Base-by-base conservation (phyloP, 441 rosid species). In the Hura crepitans region DNA sequence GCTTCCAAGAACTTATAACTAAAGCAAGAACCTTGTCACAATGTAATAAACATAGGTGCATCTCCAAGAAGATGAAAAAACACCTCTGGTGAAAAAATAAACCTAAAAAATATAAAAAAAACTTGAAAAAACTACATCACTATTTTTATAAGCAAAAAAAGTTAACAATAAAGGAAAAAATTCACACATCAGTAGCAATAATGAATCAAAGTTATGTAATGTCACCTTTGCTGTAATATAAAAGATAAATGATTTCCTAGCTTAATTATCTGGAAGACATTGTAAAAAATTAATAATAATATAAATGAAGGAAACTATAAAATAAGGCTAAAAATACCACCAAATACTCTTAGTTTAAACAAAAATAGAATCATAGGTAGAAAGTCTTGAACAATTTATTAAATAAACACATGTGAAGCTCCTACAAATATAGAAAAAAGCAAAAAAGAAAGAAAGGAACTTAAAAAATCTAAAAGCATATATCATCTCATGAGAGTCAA, bases 171-270 rank as follows among this genome's bases (percentile, higher is more conserved):
- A 27, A 28, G 15, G 39, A 9, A 25, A 33, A 53, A 22, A 42
- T 71, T 18, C 17, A 75, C 57, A 49, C 25, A 56, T 15, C 4
- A 65, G 78, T 62, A 65, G 17, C 6, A 13, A 30, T 27, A 31
- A 67, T 15, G n/a, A n/a, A 46, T 51, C 35, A 49, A 43, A 23
- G 45, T 1, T 62, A 59, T 53, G 30, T 22, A 58, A 66, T 67
- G 59, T 84, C 75, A 89, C 98, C 96, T 93, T 93, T 47, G 95
- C 90, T 58, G 96, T 87, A 62, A 94, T 82, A 72, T 81, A 89
- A 37, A 95, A 89, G 72, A 82, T 75, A 79, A 89, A 87, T 49
- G 86, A 86, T 73, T 85, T 82, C 75, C 97, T 97, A n/a, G 87
- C 83, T 80, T 81, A 84, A 82, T 85, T 87, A 76, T 84, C 98